phyloP scores from a whole-genome alignment of 1,139 yeast genomes.

The Suhomyces yuchorum region DNA sequence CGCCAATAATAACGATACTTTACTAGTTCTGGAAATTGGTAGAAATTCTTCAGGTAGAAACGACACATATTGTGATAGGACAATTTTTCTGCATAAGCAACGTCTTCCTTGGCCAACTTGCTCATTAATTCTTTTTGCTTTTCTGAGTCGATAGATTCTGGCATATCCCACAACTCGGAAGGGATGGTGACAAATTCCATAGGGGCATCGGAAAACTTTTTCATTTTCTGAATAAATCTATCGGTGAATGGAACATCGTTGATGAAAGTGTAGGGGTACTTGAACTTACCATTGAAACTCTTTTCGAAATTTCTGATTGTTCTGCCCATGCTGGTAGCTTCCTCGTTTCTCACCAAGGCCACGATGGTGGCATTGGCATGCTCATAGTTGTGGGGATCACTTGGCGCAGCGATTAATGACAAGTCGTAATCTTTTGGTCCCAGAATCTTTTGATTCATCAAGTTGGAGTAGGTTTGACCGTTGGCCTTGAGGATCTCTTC shows the following conservation, averaged over 20 bases:
- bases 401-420: slow-evolving; percentile 35
- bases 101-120: slow-evolving; percentile 43
- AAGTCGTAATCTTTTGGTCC: slow-evolving; percentile 55
- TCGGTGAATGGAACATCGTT: slow-evolving; percentile 70
- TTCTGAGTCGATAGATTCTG: slow-evolving; percentile 51
- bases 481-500: slow-evolving; percentile 38
- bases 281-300: slow-evolving; percentile 66
- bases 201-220: slow-evolving; percentile 47
- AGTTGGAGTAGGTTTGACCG: slow-evolving; percentile 31
- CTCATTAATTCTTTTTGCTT: slow-evolving; percentile 44
- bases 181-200: slow-evolving; percentile 62
- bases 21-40: slow-evolving; percentile 59
- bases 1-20: slow-evolving; percentile 72
- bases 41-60: slow-evolving; percentile 65
- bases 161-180: slow-evolving; percentile 64
- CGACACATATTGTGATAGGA: slow-evolving; percentile 84
- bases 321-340: slow-evolving; percentile 46
- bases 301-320: slow-evolving; percentile 63
- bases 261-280: slow-evolving; percentile 78
- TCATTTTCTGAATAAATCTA: slow-evolving; percentile 50
- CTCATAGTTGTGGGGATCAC: slow-evolving; percentile 30
- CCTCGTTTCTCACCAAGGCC: slow-evolving; percentile 70
- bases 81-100: slow-evolving; percentile 63
- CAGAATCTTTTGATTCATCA: slow-evolving; percentile 35
- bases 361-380: slow-evolving; percentile 74